Percentiles rank a stretch among this genome's conserved stretches.
Evolutionary conservation across 1,284 basidiomycete species (phyloP).

Genomic region (Meira miltonrushii): DNA sequence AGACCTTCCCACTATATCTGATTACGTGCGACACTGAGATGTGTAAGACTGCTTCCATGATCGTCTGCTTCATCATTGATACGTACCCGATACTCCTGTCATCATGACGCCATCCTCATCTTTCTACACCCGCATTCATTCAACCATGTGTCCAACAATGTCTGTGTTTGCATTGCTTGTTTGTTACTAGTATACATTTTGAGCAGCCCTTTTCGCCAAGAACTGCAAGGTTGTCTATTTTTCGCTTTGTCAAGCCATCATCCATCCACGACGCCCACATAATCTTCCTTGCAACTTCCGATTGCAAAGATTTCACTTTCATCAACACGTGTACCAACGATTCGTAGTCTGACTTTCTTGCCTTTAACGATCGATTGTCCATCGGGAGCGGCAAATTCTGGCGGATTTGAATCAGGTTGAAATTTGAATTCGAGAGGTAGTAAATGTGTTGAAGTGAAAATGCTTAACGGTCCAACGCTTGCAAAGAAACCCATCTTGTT

Average conservation of each 20-base stretch:
- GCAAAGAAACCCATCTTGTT: constrained; percentile 99
- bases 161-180: no score
- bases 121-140: no score
- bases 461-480: constrained; percentile 72
- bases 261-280: constrained; percentile 5
- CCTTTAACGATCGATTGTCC: constrained; percentile 65
- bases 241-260: neutral
- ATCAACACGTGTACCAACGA: constrained; percentile 93
- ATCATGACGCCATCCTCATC: no score
- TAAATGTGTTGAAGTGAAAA: constrained; percentile 76
- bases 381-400: constrained; percentile 39
- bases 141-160: no score
- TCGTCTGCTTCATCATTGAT: no score
- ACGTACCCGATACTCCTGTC: no score
- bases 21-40: no score
- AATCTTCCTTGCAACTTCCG: constrained; percentile 11
- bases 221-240: neutral
- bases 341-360: constrained; percentile 83
- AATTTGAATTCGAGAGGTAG: constrained; percentile 59
- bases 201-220: no score
- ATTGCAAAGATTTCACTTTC: constrained; percentile 73
- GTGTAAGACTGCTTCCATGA: no score
- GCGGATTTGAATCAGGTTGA: constrained; percentile 49
- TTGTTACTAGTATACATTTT: no score
- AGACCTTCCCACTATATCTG: no score